phyloP scores from a whole-genome alignment of 768 basidiomycete species.

The Coprinellus micaceus region DNA sequence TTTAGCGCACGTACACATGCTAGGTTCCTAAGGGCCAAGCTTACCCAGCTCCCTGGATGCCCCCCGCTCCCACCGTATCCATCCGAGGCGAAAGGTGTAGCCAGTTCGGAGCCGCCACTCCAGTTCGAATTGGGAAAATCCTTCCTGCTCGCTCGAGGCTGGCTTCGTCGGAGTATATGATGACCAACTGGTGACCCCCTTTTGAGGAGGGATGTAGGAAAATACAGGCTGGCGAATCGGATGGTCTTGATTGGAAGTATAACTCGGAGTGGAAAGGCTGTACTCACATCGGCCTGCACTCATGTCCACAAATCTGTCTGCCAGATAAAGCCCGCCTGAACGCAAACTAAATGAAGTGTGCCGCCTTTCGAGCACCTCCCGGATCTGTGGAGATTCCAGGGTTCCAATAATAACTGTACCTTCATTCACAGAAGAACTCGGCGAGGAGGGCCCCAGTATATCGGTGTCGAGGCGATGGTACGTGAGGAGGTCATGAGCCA shows the following conservation, averaged over 20 bases:
- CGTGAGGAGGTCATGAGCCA: constrained; percentile 62
- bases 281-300: constrained; percentile 24
- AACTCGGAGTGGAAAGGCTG: neutral
- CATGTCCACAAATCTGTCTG: constrained; percentile 23
- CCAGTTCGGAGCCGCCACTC: constrained; percentile 77
- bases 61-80: constrained; percentile 65
- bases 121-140: constrained; percentile 84
- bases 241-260: neutral
- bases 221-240: constrained; percentile 21
- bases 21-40: constrained; percentile 13
- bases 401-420: constrained; percentile 61
- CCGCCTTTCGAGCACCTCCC: constrained; percentile 26
- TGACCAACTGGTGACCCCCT: constrained; percentile 42
- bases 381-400: constrained; percentile 30
- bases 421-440: constrained; percentile 34
- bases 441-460: constrained; percentile 34
- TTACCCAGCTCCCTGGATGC: constrained; percentile 74
- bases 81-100: constrained; percentile 52
- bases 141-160: constrained; percentile 67
- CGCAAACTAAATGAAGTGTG: constrained; percentile 31
- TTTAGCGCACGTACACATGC: too few relatives aligned
- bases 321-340: constrained; percentile 23
- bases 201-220: constrained; percentile 59
- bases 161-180: constrained; percentile 51
- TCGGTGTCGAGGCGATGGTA: constrained; percentile 71